Base-by-base conservation (phyloP, 2,329 filamentous ascomycete genomes). In the Fusarium citri region DNA sequence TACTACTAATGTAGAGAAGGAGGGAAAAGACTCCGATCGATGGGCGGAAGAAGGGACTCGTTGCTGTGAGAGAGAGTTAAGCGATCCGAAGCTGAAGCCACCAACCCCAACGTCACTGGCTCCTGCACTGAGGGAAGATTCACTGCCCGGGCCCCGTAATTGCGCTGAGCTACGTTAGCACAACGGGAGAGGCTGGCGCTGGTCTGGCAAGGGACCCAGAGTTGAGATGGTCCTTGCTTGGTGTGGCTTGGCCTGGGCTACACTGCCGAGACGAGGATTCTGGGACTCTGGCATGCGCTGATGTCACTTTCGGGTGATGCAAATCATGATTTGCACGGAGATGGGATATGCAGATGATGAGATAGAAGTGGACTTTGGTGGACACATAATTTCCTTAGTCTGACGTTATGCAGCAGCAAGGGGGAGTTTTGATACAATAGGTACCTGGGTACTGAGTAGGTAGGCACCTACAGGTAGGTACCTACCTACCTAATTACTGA, bases 131-230 rank as follows among this genome's bases (percentile, higher is more conserved):
- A 59, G 16, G 14, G 42, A 47, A 42, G 47, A 63, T 51, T 55
- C 23, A n/a, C 11, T 26, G 23, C 9, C 16, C 23, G 23, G 31
- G 23, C 18, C 26, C 34, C 31, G 31, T 41, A 42, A 42, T 34
- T 47, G n/a, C 41, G 23, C 23, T 46, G 26, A 37, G 28, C 47
- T 51, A 34, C 49, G 49, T 51, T 57, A 64, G 63, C 25, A 47
- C 40, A 42, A 58, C 63, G 68, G 68, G 68, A 68, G 61, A 71
- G 67, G 68, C 58, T 69, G 56, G 53, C 56, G 34, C 47, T 50
- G 50, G 59, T 37, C 45, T 14, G 31, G 31, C 31, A 43, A 50
- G 23, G 18, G 34, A 25, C 59, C 30, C 40, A 47, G 45, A 45
- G 31, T 51, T 58, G 40, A 46, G n/a, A 40, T 26, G 47, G 53